These are phyloP conservation scores for Phytophthora kernoviae DNA, from an alignment of 352 stramenopile genomes.

Conservation along the genomic window DNA sequence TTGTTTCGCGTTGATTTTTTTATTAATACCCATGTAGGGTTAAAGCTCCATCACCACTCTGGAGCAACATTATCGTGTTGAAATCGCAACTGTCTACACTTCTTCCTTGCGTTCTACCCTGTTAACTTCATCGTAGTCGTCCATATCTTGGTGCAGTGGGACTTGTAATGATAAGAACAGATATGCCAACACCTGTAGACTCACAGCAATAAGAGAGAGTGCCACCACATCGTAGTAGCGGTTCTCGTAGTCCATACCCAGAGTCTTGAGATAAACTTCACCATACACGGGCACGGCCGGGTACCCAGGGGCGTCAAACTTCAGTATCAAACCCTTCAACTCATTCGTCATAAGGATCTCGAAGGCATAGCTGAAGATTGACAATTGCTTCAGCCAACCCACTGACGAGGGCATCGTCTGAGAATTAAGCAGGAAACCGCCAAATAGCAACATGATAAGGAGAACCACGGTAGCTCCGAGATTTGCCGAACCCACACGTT, in stretches of 20 bases:
- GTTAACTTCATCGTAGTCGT: conserved; percentile 1
- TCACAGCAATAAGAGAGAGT: conserved; percentile 46
- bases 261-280: conserved; percentile 76
- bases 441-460: conserved; percentile 77
- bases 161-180: conserved; percentile 69
- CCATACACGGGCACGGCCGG: conserved; percentile 68
- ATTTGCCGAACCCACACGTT: conserved; percentile 65
- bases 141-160: conserved; percentile 47
- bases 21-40: too few relatives aligned
- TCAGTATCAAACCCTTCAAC: conserved; percentile 67
- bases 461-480: conserved; percentile 68
- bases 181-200: conserved; percentile 55
- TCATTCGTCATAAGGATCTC: conserved; percentile 85
- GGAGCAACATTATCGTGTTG: neutral
- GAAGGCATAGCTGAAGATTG: conserved; percentile 83
- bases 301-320: conserved; percentile 72
- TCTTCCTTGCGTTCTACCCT: neutral
- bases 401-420: conserved; percentile 66
- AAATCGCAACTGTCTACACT: neutral
- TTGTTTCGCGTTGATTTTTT: too few relatives aligned
- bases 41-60: too few relatives aligned
- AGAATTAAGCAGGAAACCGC: conserved; percentile 77
- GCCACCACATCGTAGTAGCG: conserved; percentile 62
- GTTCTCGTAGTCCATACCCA: conserved; percentile 75
- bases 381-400: conserved; percentile 71